Percentiles rank a stretch among this genome's conserved stretches.
Conservation (phyloP, 306 rosid genomes). For the Parietaria judaica region DNA sequence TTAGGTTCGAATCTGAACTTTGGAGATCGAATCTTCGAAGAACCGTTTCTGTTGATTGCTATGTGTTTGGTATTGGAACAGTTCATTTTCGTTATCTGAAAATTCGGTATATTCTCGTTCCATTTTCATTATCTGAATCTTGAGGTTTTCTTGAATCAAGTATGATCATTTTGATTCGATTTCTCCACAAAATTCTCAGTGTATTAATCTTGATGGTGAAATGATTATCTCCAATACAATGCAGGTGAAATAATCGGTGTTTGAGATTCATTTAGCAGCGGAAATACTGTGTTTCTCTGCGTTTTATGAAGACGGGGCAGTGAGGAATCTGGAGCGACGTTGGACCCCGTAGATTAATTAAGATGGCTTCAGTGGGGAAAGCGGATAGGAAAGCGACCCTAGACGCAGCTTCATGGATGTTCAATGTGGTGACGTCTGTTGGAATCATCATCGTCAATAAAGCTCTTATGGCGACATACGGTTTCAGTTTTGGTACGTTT, state of each 20-base stretch:
- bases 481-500: slow-evolving; percentile 74
- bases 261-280: not conserved
- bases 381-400: slow-evolving; percentile 70
- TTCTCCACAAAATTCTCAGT: not conserved
- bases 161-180: not conserved
- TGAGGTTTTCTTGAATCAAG: no score
- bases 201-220: not conserved
- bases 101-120: no score
- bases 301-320: slow-evolving; percentile 13
- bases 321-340: slow-evolving; percentile 10
- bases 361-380: slow-evolving; percentile 33
- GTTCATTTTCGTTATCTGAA: not conserved
- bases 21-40: no score
- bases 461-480: slow-evolving; percentile 82
- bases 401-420: slow-evolving; percentile 85
- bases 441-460: slow-evolving; percentile 82
- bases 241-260: slow-evolving; percentile 1
- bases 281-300: not conserved
- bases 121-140: not conserved
- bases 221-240: not conserved
- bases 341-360: not conserved
- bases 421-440: slow-evolving; percentile 86
- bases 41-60: not conserved
- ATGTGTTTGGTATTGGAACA: not conserved
- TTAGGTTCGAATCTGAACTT: no score